A percentile compares a stretch with the other conserved stretches of the same genome.
Evolutionary conservation across 306 rosid genomes (phyloP).

Genomic region (Acacia acuminata): DNA sequence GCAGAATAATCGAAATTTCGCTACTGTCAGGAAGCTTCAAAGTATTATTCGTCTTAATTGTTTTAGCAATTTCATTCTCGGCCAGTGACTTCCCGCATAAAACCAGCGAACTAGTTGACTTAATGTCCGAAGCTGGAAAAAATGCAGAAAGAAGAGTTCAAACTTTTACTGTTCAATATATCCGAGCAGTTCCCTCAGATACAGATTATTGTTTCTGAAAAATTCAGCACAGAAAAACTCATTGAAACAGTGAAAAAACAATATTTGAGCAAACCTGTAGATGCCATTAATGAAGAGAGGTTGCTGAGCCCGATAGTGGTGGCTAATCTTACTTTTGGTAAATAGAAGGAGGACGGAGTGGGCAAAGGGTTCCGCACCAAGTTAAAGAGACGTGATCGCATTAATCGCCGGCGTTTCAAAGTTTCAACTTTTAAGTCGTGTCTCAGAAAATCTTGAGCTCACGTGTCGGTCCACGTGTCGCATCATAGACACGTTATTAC

Average conservation of each 20-base stretch:
- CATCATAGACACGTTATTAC: too few relatives aligned
- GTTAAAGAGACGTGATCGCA: constrained; percentile 33
- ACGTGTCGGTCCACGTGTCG: not conserved
- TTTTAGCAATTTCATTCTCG: constrained; percentile 60
- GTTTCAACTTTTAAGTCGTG: not conserved
- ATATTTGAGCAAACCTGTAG: constrained; percentile 46
- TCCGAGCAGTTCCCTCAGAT: not conserved
- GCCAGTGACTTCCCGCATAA: constrained; percentile 67
- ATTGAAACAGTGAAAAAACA: not conserved
- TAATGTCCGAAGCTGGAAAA: constrained; percentile 45
- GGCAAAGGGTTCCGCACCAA: constrained; percentile 11
- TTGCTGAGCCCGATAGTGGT: constrained; percentile 6
- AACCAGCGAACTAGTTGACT: constrained; percentile 46
- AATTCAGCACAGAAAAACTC: not conserved
- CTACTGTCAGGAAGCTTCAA: constrained; percentile 60
- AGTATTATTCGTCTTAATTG: constrained; percentile 50
- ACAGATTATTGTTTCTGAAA: not conserved
- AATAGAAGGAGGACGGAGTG: constrained; percentile 10
- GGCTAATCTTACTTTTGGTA: constrained; percentile 10
- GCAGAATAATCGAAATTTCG: constrained; percentile 46
- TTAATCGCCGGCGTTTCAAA: constrained; percentile 25
- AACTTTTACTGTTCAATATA: constrained; percentile 26
- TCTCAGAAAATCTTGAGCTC: not conserved
- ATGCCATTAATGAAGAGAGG: constrained; percentile 31
- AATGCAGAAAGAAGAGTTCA: constrained; percentile 19